These are phyloP conservation scores for Xylaria arbuscula DNA, from an alignment of 2,329 filamentous ascomycete species.

Conservation along the genomic window DNA sequence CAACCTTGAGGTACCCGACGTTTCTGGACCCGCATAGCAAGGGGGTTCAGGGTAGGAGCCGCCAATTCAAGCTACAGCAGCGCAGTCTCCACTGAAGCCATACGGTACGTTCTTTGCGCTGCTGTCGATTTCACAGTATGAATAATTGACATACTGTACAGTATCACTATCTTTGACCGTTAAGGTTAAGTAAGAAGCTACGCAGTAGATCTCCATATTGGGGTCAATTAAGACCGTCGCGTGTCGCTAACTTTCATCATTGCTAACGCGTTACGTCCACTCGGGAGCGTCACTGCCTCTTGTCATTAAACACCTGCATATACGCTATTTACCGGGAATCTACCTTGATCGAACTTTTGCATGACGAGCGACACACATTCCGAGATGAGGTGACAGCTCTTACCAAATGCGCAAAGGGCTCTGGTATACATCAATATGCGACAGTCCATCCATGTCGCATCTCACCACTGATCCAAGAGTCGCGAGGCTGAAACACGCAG, in stretches of 20 bases:
- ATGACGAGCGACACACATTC: not conserved
- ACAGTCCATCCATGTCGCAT: constrained; percentile 14
- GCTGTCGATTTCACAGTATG: not conserved
- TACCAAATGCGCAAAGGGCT: not conserved
- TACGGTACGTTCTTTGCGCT: not conserved
- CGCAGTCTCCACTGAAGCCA: not conserved
- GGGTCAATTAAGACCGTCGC: constrained; percentile 22
- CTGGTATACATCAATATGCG: constrained; percentile 31
- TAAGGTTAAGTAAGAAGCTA: not conserved
- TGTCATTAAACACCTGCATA: no score
- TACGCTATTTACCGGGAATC: no score
- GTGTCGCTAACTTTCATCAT: not conserved
- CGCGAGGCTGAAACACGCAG: constrained; percentile 16
- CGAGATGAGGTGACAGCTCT: not conserved
- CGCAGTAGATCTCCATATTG: not conserved
- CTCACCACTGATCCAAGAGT: constrained; percentile 7
- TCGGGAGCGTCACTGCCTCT: not conserved
- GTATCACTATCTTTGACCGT: not conserved
- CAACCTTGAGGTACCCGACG: no score
- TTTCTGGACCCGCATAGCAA: not conserved
- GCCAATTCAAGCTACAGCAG: constrained; percentile 4
- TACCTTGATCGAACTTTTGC: not conserved
- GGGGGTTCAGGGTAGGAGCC: constrained; percentile 8
- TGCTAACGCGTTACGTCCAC: constrained; percentile 8
- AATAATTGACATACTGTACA: not conserved